Base-by-base conservation (phyloP, 202 grass and related monocot species). In the Digitaria exilis region DNA sequence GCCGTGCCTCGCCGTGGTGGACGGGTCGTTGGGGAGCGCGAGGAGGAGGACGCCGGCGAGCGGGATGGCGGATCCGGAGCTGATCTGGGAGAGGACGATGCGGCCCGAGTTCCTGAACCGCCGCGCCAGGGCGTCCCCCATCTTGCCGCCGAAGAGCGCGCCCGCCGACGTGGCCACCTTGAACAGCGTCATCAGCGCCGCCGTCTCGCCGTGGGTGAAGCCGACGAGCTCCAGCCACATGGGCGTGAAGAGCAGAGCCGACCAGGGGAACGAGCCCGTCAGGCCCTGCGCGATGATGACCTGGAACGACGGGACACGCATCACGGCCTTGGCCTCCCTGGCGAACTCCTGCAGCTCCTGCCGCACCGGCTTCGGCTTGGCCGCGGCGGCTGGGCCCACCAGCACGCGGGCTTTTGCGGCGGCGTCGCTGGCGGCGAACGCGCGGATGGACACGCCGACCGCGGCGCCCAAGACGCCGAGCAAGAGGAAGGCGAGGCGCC, bases 281-380 rank as follows among this genome's bases (percentile, higher is more conserved):
- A 92, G 60, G 19, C 93, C 93, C 84, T 97, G 95, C 65, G 92
- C 95, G 18, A 94, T 76, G 34, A 97, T 91, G 26, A 97, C 93
- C 83, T 94, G 90, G 82, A 97, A 94, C 37, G 92, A 85, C 16
- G 90, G 88, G 51, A 97, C 68, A 29, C 71, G 73, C 49, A 97
- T 77, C 46, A 97, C 88, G 57, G 66, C 80, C 82, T 84, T 91
- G 8, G 90, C 90, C 69, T 94, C 92, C 54, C 52, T 63, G 10
- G 26, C 82, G 77, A 88, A 84, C 9, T 88, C 87, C 76, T 37
- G 69, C 31, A 88, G 51, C 14, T 88, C 69, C 6, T 88, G 81
- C 31, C 62, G 25, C 31, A 84, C 76, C 9, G 69, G 51, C n/a
- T n/a, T n/a, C n/a, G n/a, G n/a, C 61, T 80, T 88, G 61, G 34